These are phyloP conservation scores for Mariannaea elegans DNA, from an alignment of 2,329 filamentous ascomycete species.

Conservation along the genomic window DNA sequence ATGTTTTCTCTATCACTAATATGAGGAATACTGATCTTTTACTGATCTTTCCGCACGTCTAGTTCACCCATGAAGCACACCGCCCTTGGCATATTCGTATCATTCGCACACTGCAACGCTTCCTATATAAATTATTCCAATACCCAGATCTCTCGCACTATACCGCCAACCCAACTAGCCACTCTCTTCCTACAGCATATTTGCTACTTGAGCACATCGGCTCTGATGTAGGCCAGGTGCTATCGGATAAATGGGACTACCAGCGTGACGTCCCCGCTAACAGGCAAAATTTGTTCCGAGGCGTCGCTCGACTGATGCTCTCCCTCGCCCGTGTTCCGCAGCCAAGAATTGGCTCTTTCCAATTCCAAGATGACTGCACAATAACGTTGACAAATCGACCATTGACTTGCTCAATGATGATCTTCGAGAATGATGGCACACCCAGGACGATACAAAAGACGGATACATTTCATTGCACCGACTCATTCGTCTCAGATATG, in stretches of 20 bases:
- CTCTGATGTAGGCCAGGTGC: conserved; percentile 31
- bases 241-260: conserved; percentile 31
- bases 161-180: conserved; percentile 8
- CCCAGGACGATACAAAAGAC: conserved; percentile 41
- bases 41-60: no score
- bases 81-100: conserved; percentile 13
- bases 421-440: conserved; percentile 45
- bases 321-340: conserved; percentile 30
- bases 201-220: conserved; percentile 36
- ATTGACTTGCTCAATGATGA: conserved; percentile 25
- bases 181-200: conserved; percentile 24
- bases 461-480: not conserved
- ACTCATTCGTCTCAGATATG: not conserved
- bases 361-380: conserved; percentile 36
- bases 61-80: conserved; percentile 27
- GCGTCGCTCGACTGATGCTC: conserved; percentile 34
- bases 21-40: not conserved
- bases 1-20: no score
- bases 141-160: conserved; percentile 29
- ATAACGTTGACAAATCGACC: conserved; percentile 42
- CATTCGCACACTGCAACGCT: conserved; percentile 6
- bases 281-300: conserved; percentile 25
- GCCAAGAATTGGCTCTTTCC: conserved; percentile 33
- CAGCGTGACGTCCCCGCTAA: conserved; percentile 20
- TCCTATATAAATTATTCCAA: conserved; percentile 19